Base-by-base conservation (phyloP, 768 basidiomycete genomes). In the Leccinum fibrillosum region DNA sequence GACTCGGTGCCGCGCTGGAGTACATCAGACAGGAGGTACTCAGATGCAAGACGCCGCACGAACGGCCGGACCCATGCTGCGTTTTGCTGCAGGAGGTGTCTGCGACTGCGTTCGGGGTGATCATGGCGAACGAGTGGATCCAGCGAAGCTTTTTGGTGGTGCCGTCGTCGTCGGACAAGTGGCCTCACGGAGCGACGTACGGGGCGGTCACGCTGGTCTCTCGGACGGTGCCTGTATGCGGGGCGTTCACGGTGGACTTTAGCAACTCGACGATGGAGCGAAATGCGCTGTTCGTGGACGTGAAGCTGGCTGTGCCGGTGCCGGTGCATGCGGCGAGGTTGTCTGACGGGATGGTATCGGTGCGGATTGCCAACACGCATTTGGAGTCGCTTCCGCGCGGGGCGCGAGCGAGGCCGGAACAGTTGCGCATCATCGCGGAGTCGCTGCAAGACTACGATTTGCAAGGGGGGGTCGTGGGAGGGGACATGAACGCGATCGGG, bases 141-240 rank as follows among this genome's bases (percentile, higher is more conserved):
- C 80, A 80, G 54, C 73, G 72, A 39, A 76, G 81, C 69, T 90
- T 89, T 66, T 67, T 77, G 49, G 74, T 90, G 49, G 77, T 81
- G 12, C 89, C 89, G 1, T 75, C 78, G 25, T 77, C 78, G 25
- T 62, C 74, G 8, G 74, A 76, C 8, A 80, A 83, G 42, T 92
- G 88, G 88, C 82, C 80, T 2, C 64, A 68, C 12, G 59, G 62
- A 2, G 76, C 78, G 12, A 34, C 21, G 6, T 90, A 88, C 66
- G 89, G 90, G n/a, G 85, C 79, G 57, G 82, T 89, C 50, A 90
- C 88, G 35, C 80, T 92, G 23, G 77, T 90, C 39, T 80, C 87
- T 62, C 77, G 81, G 45, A 77, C 76, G 52, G 69, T 88, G 15
- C 77, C 79, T 0, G 75, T 90, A 4, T 74, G 73, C 39, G 73